These are phyloP conservation scores for Kwoniella europaea DNA, from an alignment of 768 basidiomycete species.

Conservation along the genomic window DNA sequence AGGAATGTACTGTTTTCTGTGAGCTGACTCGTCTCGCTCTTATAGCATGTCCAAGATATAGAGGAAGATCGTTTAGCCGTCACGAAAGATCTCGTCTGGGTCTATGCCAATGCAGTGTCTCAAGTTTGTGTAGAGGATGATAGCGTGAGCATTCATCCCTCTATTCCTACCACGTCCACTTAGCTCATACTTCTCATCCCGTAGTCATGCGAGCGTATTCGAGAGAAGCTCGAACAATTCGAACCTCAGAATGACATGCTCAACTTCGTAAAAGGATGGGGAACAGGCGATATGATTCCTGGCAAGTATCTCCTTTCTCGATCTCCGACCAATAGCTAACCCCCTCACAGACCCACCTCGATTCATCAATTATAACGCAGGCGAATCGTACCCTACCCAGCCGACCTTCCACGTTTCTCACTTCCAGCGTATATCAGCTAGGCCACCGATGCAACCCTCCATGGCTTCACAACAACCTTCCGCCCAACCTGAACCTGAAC, in stretches of 20 bases:
- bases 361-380: conserved; percentile 74
- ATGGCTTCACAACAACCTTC: conserved; percentile 10
- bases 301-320: conserved; percentile 40
- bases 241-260: conserved; percentile 88
- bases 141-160: conserved; percentile 66
- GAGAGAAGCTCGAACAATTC: conserved; percentile 83
- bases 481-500: conserved; percentile 10
- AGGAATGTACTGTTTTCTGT: background rate
- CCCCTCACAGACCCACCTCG: conserved; percentile 69
- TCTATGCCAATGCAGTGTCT: conserved; percentile 93
- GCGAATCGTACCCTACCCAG: conserved; percentile 60
- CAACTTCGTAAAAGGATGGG: conserved; percentile 83
- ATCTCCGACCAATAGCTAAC: conserved; percentile 8
- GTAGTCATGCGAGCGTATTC: conserved; percentile 88
- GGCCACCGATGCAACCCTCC: conserved; percentile 55
- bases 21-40: background rate
- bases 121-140: conserved; percentile 94
- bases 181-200: background rate
- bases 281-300: conserved; percentile 84
- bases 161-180: background rate
- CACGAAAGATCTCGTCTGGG: conserved; percentile 94
- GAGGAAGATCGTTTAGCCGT: conserved; percentile 95
- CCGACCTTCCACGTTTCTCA: conserved; percentile 59
- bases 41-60: conserved; percentile 79
- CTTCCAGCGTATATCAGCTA: conserved; percentile 63